Conservation (phyloP, 176 grass and related monocot species). For the Leersia perrieri region DNA sequence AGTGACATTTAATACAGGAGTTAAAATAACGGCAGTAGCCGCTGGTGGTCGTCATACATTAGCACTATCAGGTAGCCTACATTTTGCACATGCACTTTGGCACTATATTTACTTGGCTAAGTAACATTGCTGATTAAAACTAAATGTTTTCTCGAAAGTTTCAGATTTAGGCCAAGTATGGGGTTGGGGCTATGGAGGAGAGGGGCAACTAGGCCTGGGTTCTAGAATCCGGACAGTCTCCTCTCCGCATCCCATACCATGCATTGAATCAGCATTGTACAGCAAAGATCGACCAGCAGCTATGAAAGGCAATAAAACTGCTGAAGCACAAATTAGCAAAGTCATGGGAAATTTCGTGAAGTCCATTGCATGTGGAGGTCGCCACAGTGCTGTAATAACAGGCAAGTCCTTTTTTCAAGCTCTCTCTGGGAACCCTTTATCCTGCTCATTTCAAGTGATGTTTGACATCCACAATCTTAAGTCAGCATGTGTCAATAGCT, state of each 20-base stretch:
- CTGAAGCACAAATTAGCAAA: conserved; percentile 59
- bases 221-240: conserved; percentile 84
- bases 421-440: background rate
- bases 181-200: conserved; percentile 99
- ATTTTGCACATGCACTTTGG: background rate
- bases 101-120: background rate
- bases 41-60: conserved; percentile 97
- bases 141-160: conserved; percentile 40
- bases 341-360: conserved; percentile 70
- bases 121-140: conserved; percentile 33
- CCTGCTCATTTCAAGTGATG: background rate
- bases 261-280: conserved; percentile 73
- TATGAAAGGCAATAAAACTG: conserved; percentile 58
- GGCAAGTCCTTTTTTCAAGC: conserved; percentile 48
- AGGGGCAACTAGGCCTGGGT: conserved; percentile 97
- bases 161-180: conserved; percentile 97
- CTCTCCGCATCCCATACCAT: conserved; percentile 87
- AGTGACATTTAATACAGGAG: conserved; percentile 79
- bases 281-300: conserved; percentile 56
- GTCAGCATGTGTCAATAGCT: conserved; percentile 2
- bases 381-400: conserved; percentile 94
- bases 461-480: background rate
- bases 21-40: conserved; percentile 75
- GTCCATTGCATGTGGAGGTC: conserved; percentile 95
- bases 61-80: conserved; percentile 85